Base-by-base conservation (phyloP, 805 yeast species). In the Spathaspora gorwiae region DNA sequence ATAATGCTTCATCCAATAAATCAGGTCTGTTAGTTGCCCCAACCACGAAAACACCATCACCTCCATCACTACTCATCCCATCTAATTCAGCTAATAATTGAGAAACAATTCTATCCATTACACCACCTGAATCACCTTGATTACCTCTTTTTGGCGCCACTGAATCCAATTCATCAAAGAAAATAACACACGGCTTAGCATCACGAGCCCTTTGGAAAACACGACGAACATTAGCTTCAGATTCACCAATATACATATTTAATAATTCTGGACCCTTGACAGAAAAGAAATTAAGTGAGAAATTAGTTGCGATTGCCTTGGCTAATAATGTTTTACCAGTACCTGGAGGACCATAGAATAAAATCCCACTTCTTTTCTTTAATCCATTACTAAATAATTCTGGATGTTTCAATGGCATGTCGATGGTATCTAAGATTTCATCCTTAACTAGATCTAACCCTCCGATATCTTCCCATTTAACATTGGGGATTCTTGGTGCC, bases 1-100 rank as follows among this genome's bases (percentile, higher is more conserved):
- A 68, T 40, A 94, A 72, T 0, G 98, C 97, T 61, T 92, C 97
- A 60, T 94, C 99, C 37, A 94, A 71, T 50, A 94, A 69, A 68
- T 94, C 99, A 0, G 99, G 99, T 56, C 99, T 76, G 57, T 94
- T 94, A 0, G 99, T 94, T 5, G 99, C 99, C n/a, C 99, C 99
- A 37, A 94, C 96, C 5, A 92, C 97, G 62, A 94, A 94, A 0
- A 94, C 97, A 6, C 97, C 98, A 38, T 65, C 72, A 45, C 65
- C 68, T 47, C 77, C 82, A 6, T 85, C 85, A 8, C 84, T 84
- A 56, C 95, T 84, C 97, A 92, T 92, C 26, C 98, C 98, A 61
- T 94, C 99, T 37, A 94, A 72, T 62, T 94, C 99, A 0, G 98
- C 97, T 43, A 94, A 72, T 35, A 94, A 69, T 63, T 94, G 99